Conservation (phyloP, 176 grass and related monocot genomes). For the Alloteropsis semialata region DNA sequence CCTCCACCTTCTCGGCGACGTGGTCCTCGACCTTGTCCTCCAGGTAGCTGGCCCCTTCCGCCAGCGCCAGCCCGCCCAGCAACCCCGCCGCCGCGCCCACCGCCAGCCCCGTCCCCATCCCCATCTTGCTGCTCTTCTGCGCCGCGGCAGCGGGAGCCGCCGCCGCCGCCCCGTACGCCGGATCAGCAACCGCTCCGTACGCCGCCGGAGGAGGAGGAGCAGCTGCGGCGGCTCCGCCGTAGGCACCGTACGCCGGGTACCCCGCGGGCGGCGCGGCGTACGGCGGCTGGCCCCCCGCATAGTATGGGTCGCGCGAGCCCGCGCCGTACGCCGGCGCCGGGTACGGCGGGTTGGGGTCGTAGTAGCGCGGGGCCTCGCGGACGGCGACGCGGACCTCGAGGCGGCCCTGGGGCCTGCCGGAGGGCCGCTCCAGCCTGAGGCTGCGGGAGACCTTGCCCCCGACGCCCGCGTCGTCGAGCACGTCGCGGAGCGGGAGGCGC, state of each 20-base stretch:
- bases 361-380: conserved; percentile 45
- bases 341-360: conserved; percentile 17
- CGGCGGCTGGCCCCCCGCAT: conserved; percentile 1
- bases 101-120: conserved; percentile 62
- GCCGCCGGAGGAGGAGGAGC: neutral
- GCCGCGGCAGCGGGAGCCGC: too few species aligned
- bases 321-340: conserved; percentile 17
- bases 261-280: neutral
- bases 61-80: conserved; percentile 66
- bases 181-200: too few species aligned
- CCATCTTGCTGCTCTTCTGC: conserved; percentile 51
- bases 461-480: conserved; percentile 62
- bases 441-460: conserved; percentile 37
- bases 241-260: neutral
- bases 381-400: conserved; percentile 55
- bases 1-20: conserved; percentile 64
- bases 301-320: conserved; percentile 32
- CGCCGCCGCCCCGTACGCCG: neutral
- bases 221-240: neutral
- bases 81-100: conserved; percentile 64
- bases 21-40: conserved; percentile 71
- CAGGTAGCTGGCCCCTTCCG: conserved; percentile 59
- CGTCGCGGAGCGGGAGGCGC: conserved; percentile 60
- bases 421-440: conserved; percentile 70
- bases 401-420: conserved; percentile 62